A percentile compares a stretch with the other conserved stretches of the same genome.
Evolutionary conservation across 495 filamentous ascomycete genomes (phyloP).

Genomic region (Talaromyces nanjingensis): DNA sequence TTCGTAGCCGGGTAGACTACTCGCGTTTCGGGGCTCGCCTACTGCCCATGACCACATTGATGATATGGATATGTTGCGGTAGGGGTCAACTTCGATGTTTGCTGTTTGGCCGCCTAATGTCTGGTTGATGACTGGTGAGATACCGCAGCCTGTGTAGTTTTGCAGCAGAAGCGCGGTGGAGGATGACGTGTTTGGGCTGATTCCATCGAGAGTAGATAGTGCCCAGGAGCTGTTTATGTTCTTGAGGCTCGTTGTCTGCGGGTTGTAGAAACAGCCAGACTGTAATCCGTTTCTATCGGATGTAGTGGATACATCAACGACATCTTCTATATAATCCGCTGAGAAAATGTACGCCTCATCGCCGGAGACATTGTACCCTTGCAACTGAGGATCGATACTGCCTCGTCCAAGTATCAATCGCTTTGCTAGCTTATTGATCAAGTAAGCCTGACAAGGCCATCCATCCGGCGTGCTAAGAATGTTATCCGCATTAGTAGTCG

Average conservation of each 20-base stretch:
- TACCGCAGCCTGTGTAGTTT: slow-evolving; percentile 45
- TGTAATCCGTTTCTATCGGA: slow-evolving; percentile 30
- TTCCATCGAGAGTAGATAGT: slow-evolving; percentile 24
- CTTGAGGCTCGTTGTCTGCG: slow-evolving; percentile 27
- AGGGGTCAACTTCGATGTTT: slow-evolving; percentile 32
- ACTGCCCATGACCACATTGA: slow-evolving; percentile 55
- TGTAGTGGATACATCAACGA: slow-evolving; percentile 17
- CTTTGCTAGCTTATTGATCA: slow-evolving; percentile 43
- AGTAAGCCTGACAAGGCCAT: slow-evolving; percentile 53
- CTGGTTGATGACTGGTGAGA: slow-evolving; percentile 49
- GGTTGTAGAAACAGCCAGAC: slow-evolving; percentile 45
- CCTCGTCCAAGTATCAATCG: slow-evolving; percentile 50
- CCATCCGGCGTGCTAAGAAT: slow-evolving; percentile 50
- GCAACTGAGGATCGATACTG: slow-evolving; percentile 48
- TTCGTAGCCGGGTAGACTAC: slow-evolving; percentile 15
- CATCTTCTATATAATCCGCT: slow-evolving; percentile 25
- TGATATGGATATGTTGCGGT: slow-evolving; percentile 42
- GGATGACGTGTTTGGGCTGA: slow-evolving; percentile 22
- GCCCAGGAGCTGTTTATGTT: slow-evolving; percentile 55
- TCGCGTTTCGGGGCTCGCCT: slow-evolving; percentile 43
- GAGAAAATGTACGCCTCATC: slow-evolving; percentile 41
- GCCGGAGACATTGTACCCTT: slow-evolving; percentile 38
- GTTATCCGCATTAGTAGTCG: slow-evolving; percentile 24
- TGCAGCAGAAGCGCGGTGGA: slow-evolving; percentile 24
- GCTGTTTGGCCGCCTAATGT: slow-evolving; percentile 49